These are phyloP conservation scores for Ceratocystis papillata DNA, from an alignment of 2,329 filamentous ascomycete genomes.

Conservation along the genomic window DNA sequence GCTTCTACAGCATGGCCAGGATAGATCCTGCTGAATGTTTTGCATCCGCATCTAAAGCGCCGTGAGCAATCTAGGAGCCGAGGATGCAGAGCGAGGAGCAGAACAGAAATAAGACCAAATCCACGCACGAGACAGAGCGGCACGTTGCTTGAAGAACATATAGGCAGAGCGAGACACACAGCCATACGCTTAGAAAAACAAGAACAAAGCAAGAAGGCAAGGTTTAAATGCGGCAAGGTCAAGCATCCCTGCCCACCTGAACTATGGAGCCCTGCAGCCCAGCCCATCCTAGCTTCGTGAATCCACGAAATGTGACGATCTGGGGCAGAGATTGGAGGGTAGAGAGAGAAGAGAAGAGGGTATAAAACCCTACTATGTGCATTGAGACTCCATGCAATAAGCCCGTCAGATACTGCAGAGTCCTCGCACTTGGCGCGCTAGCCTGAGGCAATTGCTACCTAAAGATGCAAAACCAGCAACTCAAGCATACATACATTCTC, in stretches of 20 bases:
- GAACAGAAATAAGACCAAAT: neutral
- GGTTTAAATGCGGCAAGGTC: neutral
- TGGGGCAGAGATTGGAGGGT: neutral
- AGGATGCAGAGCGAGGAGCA: neutral
- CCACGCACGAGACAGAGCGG: neutral
- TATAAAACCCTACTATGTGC: neutral
- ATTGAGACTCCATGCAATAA: neutral
- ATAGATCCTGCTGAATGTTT: neutral
- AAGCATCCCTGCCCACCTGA: constrained; percentile 15
- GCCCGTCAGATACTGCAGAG: neutral
- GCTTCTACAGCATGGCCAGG: neutral
- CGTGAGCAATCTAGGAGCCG: neutral
- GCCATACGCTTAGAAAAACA: neutral
- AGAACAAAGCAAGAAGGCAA: neutral
- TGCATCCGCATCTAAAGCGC: no score
- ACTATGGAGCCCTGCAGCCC: constrained; percentile 8
- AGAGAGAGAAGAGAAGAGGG: neutral
- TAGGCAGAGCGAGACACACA: neutral
- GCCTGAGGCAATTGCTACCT: neutral
- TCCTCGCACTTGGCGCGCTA: neutral
- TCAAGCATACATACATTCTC: neutral
- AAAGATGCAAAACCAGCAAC: neutral
- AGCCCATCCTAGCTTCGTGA: neutral
- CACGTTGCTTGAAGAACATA: neutral
- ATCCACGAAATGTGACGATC: neutral